These are phyloP conservation scores for Talaromyces pinophilus DNA, from an alignment of 2,329 filamentous ascomycete species.

Conservation along the genomic window DNA sequence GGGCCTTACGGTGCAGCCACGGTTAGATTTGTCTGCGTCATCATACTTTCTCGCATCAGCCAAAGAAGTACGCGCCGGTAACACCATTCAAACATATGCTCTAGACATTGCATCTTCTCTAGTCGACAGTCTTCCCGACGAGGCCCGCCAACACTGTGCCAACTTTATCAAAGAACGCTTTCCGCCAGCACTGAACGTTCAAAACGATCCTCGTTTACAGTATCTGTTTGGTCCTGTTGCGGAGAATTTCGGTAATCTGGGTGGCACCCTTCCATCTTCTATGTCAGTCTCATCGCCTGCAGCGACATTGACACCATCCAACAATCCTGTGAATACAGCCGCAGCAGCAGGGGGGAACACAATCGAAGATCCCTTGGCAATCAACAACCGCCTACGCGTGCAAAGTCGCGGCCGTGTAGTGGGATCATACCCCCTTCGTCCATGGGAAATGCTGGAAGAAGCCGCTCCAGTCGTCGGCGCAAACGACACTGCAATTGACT, in stretches of 20 bases:
- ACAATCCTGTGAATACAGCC: slow-evolving; percentile 28
- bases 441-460: slow-evolving; percentile 50
- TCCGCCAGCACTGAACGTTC: slow-evolving; percentile 39
- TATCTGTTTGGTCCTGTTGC: slow-evolving; percentile 46
- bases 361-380: slow-evolving; percentile 32
- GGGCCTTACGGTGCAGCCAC: slow-evolving; percentile 35
- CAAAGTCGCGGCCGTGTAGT: slow-evolving; percentile 40
- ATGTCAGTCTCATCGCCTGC: slow-evolving; percentile 36
- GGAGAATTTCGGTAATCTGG: slow-evolving; percentile 26
- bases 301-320: slow-evolving; percentile 32
- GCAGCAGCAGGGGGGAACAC: slow-evolving; percentile 22
- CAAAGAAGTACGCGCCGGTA: slow-evolving; percentile 35
- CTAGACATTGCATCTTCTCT: slow-evolving; percentile 49
- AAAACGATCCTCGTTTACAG: slow-evolving; percentile 43
- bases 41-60: slow-evolving; percentile 27
- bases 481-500: slow-evolving; percentile 49
- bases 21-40: slow-evolving; percentile 34
- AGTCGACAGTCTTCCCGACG: slow-evolving; percentile 48
- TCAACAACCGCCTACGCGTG: slow-evolving; percentile 38
- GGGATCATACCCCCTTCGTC: slow-evolving; percentile 40
- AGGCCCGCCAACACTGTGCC: slow-evolving; percentile 45
- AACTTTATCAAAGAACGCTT: slow-evolving; percentile 47
- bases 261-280: slow-evolving; percentile 23
- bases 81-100: slow-evolving; percentile 43
- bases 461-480: slow-evolving; percentile 46